Conservation (phyloP, 495 filamentous ascomycete species). For the Penicillium salamii region DNA sequence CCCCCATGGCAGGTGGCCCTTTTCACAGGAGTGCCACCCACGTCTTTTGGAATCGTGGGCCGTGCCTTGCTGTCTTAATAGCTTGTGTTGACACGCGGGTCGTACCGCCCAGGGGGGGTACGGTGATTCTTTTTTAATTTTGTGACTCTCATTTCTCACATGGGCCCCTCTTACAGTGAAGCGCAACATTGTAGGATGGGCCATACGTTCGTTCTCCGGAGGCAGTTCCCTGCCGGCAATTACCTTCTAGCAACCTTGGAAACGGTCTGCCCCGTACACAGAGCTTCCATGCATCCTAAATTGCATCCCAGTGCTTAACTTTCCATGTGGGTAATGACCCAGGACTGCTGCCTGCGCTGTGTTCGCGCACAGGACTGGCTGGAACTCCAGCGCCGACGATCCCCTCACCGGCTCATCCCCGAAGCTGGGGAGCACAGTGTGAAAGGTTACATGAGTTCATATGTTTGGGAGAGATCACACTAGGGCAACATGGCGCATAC, state of each 20-base stretch:
- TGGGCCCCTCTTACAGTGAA: no score
- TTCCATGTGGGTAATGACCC: background rate
- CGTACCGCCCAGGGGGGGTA: background rate
- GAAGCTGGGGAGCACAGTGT: slow-evolving; percentile 17
- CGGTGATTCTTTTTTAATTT: background rate
- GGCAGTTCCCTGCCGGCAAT: no score
- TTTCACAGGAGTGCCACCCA: slow-evolving; percentile 6
- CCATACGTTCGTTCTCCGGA: no score
- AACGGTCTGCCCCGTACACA: no score
- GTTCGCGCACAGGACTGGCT: background rate
- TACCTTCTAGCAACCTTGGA: no score
- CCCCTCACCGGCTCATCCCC: slow-evolving; percentile 16
- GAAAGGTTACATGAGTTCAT: slow-evolving; percentile 3
- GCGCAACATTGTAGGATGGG: background rate
- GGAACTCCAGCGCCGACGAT: slow-evolving; percentile 9
- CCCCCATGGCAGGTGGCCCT: slow-evolving; percentile 3
- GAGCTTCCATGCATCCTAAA: background rate
- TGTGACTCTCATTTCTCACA: no score
- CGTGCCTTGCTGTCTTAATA: slow-evolving; percentile 19
- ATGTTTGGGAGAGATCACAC: background rate
- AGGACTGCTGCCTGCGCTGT: background rate
- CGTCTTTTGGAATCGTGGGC: slow-evolving; percentile 5
- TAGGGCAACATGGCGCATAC: background rate
- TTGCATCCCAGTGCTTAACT: background rate
- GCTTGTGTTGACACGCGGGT: slow-evolving; percentile 9